Conservation (phyloP, 2,329 filamentous ascomycete genomes). For the Alternaria sp. region DNA sequence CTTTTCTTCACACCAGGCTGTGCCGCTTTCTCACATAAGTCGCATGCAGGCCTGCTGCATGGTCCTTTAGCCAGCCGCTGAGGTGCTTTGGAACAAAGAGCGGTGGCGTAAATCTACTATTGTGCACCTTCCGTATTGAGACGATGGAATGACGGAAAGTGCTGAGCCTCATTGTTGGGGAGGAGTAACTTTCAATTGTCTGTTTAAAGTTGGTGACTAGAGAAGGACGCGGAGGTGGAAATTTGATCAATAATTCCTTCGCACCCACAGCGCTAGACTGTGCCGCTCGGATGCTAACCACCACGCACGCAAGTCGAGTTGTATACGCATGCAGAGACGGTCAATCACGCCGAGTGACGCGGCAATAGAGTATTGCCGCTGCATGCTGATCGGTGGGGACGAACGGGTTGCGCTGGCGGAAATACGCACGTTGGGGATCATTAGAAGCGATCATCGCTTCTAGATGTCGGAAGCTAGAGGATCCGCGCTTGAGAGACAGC, state of each 20-base stretch:
- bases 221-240: background rate
- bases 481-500: background rate
- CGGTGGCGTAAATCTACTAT: background rate
- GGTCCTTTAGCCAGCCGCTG: conserved; percentile 8
- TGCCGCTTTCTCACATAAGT: conserved; percentile 7
- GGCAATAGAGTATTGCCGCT: background rate
- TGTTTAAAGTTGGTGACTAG: background rate
- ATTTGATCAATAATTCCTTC: background rate
- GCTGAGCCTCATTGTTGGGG: background rate
- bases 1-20: background rate
- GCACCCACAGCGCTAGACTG: background rate
- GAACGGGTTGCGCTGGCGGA: background rate
- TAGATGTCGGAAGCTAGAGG: conserved; percentile 2
- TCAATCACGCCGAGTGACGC: background rate
- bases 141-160: background rate
- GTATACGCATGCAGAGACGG: background rate
- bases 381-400: background rate
- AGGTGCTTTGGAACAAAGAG: conserved; percentile 2
- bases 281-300: background rate
- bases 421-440: background rate
- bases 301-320: background rate
- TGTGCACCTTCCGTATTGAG: background rate
- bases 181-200: background rate
- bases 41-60: background rate
- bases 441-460: background rate